Evolutionary conservation across 176 grass and related monocot species (phyloP), one percentile per base, ranked within the genome.

Genomic region (Aegilops longissima): DNA sequence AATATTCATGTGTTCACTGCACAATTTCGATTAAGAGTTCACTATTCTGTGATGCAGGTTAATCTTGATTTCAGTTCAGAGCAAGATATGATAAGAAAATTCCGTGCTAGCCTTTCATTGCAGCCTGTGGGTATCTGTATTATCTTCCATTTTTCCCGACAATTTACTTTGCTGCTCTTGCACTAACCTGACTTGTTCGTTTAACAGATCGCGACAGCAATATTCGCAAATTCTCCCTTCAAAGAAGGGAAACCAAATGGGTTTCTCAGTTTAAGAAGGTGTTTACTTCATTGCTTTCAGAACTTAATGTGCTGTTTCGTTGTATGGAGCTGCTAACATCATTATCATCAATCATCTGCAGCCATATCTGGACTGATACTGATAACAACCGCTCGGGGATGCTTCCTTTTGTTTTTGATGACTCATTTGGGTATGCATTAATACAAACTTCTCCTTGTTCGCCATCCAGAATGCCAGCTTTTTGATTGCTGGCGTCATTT

Each of bases 1-100:
- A 31, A 16, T 39, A 2, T 4, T 14, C 80, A 12, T 76, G 44
- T 4, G 73, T 73, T 80, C 16, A 73, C 6, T 82, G 42, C 68
- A 33, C 84, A 76, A 78, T 2, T 78, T 39, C 8, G 5, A 73
- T 78, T 79, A 61, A 51, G 72, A 30, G 9, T 79, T 73, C 16
- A 66, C 44, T 88, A 3, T 86, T 66, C 73, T 80, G 34, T 12
- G 24, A 16, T 72, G 52, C 86, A 99, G 97, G 97, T 99, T 82
- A 99, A 99, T 94, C 97, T 99, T 66, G 97, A 99, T 86, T 99
- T 99, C 85, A 96, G 92, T 91, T 99, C 97, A 31, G 97, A 99
- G 86, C 51, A 87, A 62, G 97, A 99, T 89, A 99, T 99, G 97
- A 94, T 96, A 27, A 96, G 73, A 38, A 99, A 99, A 91, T 99